Conservation (phyloP, 2,329 filamentous ascomycete species). For the Albifimbria verrucaria region DNA sequence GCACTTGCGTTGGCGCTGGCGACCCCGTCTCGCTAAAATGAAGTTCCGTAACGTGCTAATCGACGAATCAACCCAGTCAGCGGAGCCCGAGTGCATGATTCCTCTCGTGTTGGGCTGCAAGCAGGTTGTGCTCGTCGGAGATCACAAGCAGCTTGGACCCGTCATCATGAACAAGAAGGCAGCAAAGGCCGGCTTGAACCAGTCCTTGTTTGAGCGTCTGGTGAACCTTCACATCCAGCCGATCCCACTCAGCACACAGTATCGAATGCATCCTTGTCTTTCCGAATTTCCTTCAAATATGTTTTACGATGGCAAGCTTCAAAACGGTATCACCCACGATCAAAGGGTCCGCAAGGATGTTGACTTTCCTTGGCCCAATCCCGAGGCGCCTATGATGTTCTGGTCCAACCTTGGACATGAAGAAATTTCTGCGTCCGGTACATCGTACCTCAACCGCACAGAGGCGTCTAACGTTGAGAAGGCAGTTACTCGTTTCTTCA, state of each 20-base stretch:
- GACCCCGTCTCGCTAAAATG: constrained; percentile 92
- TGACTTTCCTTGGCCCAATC: constrained; percentile 96
- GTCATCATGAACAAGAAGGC: constrained; percentile 99
- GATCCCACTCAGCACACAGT: constrained; percentile 93
- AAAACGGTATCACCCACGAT: constrained; percentile 91
- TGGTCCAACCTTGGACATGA: constrained; percentile 98
- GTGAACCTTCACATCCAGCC: constrained; percentile 88
- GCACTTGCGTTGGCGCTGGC: constrained; percentile 95
- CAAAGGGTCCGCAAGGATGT: constrained; percentile 88
- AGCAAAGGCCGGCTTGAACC: constrained; percentile 93
- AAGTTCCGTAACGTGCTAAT: constrained; percentile 98
- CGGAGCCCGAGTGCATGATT: constrained; percentile 98
- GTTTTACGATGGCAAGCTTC: constrained; percentile 97
- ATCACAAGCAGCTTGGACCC: constrained; percentile 95
- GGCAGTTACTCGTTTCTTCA: constrained; percentile 97
- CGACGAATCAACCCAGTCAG: constrained; percentile 96
- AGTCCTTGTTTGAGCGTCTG: constrained; percentile 96
- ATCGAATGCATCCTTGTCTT: constrained; percentile 97
- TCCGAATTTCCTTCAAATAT: constrained; percentile 98
- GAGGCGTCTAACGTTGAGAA: constrained; percentile 98
- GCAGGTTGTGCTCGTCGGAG: constrained; percentile 96
- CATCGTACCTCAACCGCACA: constrained; percentile 95
- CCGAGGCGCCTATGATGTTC: constrained; percentile 98
- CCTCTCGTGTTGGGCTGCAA: constrained; percentile 96
- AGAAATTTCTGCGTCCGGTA: constrained; percentile 96